Percentiles rank a stretch among this genome's conserved stretches.
phyloP scores from a whole-genome alignment of 768 basidiomycete species.

The Russula foetens region DNA sequence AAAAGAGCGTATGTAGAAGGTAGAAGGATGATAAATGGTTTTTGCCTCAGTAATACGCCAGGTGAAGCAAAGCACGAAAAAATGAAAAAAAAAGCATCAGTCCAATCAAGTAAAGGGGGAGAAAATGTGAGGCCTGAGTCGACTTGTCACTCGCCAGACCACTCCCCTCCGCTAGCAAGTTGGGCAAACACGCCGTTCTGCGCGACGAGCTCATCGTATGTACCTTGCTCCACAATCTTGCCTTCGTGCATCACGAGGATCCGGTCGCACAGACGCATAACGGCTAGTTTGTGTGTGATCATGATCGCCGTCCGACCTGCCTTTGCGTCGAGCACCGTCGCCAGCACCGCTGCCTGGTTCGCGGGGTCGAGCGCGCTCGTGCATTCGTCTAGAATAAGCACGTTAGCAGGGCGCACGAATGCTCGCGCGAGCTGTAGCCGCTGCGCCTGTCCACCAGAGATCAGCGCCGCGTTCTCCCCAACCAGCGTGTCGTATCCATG shows the following conservation, averaged over 20 bases:
- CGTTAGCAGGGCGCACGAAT: constrained; percentile 60
- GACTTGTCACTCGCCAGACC: constrained; percentile 28
- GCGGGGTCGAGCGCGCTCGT: constrained; percentile 85
- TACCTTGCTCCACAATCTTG: constrained; percentile 66
- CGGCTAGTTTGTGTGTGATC: constrained; percentile 86
- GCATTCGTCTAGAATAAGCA: constrained; percentile 90
- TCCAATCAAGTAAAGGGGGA: not conserved
- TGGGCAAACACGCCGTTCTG: constrained; percentile 64
- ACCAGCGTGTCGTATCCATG: constrained; percentile 81
- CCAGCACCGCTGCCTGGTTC: constrained; percentile 77
- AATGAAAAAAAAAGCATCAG: not conserved
- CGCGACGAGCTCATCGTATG: constrained; percentile 61
- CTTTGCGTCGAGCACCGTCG: constrained; percentile 59
- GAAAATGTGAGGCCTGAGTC: not conserved
- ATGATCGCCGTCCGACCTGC: constrained; percentile 77
- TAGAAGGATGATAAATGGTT: not conserved
- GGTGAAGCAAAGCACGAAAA: not conserved
- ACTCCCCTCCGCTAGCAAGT: constrained; percentile 74
- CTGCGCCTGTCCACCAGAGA: constrained; percentile 95
- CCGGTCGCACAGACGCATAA: constrained; percentile 90
- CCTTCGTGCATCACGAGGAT: constrained; percentile 80
- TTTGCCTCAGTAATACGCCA: constrained; percentile 6
- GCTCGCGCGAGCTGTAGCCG: constrained; percentile 88
- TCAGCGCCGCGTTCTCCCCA: constrained; percentile 85
- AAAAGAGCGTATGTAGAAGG: constrained; percentile 13